Evolutionary conservation across 2,329 filamentous ascomycete species (phyloP).

Genomic region (Coniella lustricola): DNA sequence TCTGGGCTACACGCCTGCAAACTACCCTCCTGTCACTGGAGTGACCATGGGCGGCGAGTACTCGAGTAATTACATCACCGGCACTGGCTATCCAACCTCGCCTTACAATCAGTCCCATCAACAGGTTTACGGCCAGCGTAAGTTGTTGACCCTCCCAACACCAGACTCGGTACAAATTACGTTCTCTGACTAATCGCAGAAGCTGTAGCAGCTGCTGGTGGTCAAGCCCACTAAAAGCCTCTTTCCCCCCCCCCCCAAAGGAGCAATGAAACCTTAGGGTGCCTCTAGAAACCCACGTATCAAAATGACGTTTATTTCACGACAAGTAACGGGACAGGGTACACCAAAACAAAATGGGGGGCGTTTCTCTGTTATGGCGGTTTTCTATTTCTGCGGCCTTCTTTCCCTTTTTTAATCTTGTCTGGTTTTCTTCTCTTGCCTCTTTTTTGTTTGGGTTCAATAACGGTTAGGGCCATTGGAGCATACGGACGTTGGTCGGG

Average conservation of each 20-base stretch:
- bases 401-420: background rate
- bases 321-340: no score
- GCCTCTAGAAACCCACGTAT: no score
- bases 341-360: no score
- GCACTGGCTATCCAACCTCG: constrained; percentile 50
- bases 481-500: constrained; percentile 12
- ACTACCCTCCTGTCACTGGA: constrained; percentile 45
- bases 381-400: no score
- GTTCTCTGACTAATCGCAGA: constrained; percentile 21
- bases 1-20: constrained; percentile 62
- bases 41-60: constrained; percentile 52
- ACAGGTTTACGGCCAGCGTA: constrained; percentile 55
- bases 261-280: no score
- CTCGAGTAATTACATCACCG: constrained; percentile 37
- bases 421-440: background rate
- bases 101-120: constrained; percentile 50
- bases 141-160: constrained; percentile 25
- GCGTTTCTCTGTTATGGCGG: no score
- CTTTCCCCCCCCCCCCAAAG: no score
- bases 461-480: constrained; percentile 5
- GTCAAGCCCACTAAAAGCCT: constrained; percentile 17
- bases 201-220: constrained; percentile 22
- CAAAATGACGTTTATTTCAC: background rate
- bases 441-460: background rate
- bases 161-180: constrained; percentile 5